Evolutionary conservation across 495 filamentous ascomycete genomes (phyloP), one percentile per base, ranked within the genome.

Genomic region (Achaetomiella virescens): DNA sequence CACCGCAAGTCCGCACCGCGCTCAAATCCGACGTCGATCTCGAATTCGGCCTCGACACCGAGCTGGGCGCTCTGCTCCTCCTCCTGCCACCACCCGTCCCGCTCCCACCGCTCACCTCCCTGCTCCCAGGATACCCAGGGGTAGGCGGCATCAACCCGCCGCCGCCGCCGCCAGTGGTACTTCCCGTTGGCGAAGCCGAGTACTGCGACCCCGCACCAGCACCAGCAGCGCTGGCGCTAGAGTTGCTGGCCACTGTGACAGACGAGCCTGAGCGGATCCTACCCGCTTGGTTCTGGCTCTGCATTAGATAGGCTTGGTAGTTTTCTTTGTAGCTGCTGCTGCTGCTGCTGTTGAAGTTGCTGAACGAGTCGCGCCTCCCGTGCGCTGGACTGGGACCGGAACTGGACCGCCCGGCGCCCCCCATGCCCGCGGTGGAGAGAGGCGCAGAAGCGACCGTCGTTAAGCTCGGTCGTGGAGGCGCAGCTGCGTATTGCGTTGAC

Each of bases 391-490:
- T 42, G 29, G 11, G n/a, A 8, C 22, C 33, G 49, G 22, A 15
- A 2, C 8, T 1, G 3, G 37, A 31, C 7, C 17, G 36, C n/a
- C n/a, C n/a, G n/a, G n/a, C n/a, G n/a, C n/a, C n/a, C n/a, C n/a
- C n/a, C n/a, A n/a, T n/a, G n/a, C n/a, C n/a, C n/a, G n/a, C 9
- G 27, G 24, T 27, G 12, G 49, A 21, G 4, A 37, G 11, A 1
- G 68, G 66, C n/a, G 55, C 61, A 12, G 59, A 53, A 3, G 47
- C 24, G 5, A 62, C 49, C 6, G 48, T 58, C 2, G 59, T 58
- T n/a, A 72, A 43, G 50, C 66, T 70, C 20, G 72, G 68, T 25
- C 75, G 58, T 1, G 15, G 24, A 31, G 36, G 42, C 1, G 54
- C 22, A 3, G 49, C 12, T 0, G 66, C 48, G 27, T 63, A 66